These are phyloP conservation scores for Termitomyces sp. DNA, from an alignment of 768 basidiomycete species.

Conservation along the genomic window DNA sequence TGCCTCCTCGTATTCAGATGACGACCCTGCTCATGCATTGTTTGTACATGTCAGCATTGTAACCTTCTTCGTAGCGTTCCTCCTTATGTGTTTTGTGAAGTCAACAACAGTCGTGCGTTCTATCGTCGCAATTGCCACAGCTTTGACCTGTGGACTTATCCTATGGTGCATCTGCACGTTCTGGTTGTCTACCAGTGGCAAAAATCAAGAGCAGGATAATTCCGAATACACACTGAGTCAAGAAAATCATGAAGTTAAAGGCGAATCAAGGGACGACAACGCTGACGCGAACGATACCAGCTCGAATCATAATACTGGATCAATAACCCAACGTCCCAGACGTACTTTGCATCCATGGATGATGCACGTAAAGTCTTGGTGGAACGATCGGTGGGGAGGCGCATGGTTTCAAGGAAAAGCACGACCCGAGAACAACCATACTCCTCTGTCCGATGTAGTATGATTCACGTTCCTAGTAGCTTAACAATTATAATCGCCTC, in stretches of 20 bases:
- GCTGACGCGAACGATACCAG: no score
- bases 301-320: no score
- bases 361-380: background rate
- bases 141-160: background rate
- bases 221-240: background rate
- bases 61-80: background rate
- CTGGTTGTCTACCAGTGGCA: background rate
- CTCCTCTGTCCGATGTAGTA: background rate
- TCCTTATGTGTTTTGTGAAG: background rate
- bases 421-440: background rate
- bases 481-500: no score
- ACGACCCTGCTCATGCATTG: background rate
- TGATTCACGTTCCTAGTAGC: background rate
- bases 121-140: background rate
- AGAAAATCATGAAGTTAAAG: background rate
- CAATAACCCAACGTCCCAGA: background rate
- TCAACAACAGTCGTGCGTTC: background rate
- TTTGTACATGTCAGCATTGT: background rate
- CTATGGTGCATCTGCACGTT: slow-evolving; percentile 1
- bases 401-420: background rate
- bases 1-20: no score
- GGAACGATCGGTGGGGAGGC: background rate
- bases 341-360: background rate
- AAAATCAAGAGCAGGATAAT: background rate
- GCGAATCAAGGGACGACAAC: background rate